Evolutionary conservation across 2,329 filamentous ascomycete genomes (phyloP).

Genomic region (Fusarium dlaminii): DNA sequence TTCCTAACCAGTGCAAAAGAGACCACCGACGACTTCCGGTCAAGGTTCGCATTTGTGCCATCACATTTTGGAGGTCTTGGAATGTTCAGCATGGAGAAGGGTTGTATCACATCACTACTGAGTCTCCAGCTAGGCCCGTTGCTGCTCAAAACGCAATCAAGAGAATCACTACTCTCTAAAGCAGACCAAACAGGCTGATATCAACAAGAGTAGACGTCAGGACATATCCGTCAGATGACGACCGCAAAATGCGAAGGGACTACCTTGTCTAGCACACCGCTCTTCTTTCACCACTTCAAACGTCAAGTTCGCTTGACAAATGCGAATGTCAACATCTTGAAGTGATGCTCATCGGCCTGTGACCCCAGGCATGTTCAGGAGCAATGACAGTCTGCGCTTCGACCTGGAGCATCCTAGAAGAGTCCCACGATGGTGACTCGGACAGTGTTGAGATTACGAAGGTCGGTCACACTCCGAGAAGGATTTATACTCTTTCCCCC

Average conservation of each 20-base stretch:
- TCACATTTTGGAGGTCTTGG: not conserved
- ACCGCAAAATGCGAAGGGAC: not conserved
- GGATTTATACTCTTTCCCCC: not conserved
- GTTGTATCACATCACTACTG: not conserved
- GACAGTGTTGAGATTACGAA: not conserved
- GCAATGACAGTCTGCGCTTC: not conserved
- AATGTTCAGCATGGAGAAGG: not conserved
- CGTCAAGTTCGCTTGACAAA: not conserved
- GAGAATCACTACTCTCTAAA: not conserved
- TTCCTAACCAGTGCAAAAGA: not conserved
- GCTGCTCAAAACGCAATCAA: not conserved
- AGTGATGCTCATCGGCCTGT: not conserved
- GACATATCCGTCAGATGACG: not conserved
- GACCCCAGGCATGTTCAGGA: not conserved
- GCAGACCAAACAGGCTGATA: not conserved
- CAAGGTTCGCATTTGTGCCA: not conserved
- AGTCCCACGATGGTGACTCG: not conserved
- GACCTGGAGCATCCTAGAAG: not conserved
- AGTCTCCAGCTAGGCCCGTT: accelerated
- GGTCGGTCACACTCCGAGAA: not conserved
- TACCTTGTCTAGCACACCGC: not conserved
- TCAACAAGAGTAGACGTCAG: not conserved
- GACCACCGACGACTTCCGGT: not conserved
- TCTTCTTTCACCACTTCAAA: too few relatives aligned
- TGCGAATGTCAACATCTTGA: not conserved